Base-by-base conservation (phyloP, 805 yeast genomes). In the Wickerhamiella sergipiensis region DNA sequence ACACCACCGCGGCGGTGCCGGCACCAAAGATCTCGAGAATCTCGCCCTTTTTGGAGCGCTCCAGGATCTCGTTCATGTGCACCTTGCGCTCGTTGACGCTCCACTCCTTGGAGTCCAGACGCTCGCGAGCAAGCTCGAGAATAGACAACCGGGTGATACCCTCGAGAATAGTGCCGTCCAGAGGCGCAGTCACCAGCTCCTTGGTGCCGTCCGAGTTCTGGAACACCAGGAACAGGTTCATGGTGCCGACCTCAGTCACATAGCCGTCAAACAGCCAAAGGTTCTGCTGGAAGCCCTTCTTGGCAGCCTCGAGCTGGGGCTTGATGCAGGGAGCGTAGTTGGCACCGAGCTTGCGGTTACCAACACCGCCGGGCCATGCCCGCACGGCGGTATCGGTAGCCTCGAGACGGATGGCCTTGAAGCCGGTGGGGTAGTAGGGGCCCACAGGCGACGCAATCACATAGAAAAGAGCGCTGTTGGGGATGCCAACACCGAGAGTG, bases 311-410 rank as follows among this genome's bases (percentile, higher is more conserved):
- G 60, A 77, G 73, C 71, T 87, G 96, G 31, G 97, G 97, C 65
- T 77, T 75, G 62, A 89, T 80, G 67, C 96, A 85, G 55, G 97
- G 97, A 45, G 97, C 98, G 65, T 90, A 90, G 75, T 90, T 90
- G 55, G 95, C 97, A 69, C 98, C 98, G 62, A 90, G 79, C 71
- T 90, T 90, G 69, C 79, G 83, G 78, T 90, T 84, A 70, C 98
- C 98, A 61, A 81, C 88, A 68, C 97, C 98, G 63, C 95, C 95
- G 65, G 97, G 97, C 97, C 97, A 90, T 29, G 98, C 97, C 73
- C 98, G 85, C 33, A 89, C 89, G 48, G 95, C 95, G 61, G 85
- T 81, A 65, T 87, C 95, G 36, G 96, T 89, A 58, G 97, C 97
- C 71, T 90, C 96, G 57, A 92, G 76, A 55, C 79, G 75, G 50